phyloP scores from a whole-genome alignment of 768 basidiomycete genomes.

The Clitopilus passeckerianus region DNA sequence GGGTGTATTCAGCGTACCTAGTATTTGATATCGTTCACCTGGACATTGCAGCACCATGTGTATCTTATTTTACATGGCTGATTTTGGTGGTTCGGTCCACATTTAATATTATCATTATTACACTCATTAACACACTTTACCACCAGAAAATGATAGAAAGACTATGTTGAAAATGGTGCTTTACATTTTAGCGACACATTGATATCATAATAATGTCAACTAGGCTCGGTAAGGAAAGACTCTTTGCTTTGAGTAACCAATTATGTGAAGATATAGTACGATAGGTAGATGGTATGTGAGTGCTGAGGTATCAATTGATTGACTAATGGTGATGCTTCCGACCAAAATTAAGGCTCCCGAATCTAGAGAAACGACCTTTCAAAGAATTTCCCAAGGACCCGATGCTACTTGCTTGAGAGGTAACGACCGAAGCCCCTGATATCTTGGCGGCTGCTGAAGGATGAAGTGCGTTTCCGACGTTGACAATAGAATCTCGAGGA shows the following conservation, averaged over 20 bases:
- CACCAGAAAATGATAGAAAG: no score
- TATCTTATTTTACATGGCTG: neutral
- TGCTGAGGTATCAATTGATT: neutral
- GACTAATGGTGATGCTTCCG: slow-evolving; percentile 30
- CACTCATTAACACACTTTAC: no score
- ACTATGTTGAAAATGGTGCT: no score
- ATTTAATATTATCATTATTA: no score
- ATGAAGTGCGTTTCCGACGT: slow-evolving; percentile 53
- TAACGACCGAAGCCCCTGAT: slow-evolving; percentile 55
- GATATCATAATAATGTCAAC: no score
- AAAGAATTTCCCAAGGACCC: slow-evolving; percentile 52
- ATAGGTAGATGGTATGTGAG: neutral
- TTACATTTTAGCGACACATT: no score
- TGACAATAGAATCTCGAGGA: slow-evolving; percentile 71
- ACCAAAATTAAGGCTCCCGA: slow-evolving; percentile 71
- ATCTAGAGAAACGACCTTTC: slow-evolving; percentile 69
- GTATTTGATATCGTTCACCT: neutral
- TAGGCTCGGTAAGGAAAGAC: no score
- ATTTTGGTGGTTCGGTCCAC: no score
- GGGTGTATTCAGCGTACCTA: neutral
- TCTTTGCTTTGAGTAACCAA: neutral
- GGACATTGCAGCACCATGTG: neutral
- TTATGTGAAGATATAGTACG: neutral
- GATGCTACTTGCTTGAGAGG: slow-evolving; percentile 59
- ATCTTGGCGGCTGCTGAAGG: slow-evolving; percentile 30